These are phyloP conservation scores for Anacardium occidentale DNA, from an alignment of 345 rosid genomes.

Conservation along the genomic window DNA sequence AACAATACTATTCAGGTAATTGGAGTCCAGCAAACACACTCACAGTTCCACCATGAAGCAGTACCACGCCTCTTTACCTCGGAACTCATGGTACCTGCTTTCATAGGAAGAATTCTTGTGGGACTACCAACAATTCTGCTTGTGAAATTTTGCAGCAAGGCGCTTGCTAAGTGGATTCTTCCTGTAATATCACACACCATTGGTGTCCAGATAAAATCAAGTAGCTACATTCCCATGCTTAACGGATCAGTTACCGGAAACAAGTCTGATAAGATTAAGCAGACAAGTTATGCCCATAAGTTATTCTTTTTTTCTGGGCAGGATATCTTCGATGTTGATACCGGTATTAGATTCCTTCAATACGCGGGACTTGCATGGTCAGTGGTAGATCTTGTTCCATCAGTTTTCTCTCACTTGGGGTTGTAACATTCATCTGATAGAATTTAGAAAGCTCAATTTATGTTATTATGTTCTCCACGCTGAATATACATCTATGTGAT, in stretches of 20 bases:
- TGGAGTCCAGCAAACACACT: conserved; percentile 80
- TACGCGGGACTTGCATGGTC: conserved; percentile 98
- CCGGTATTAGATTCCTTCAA: conserved; percentile 84
- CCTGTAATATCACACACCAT: conserved; percentile 72
- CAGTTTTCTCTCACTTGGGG: conserved; percentile 51
- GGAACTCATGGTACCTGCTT: conserved; percentile 38
- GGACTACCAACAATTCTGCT: conserved; percentile 86
- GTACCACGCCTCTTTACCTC: conserved; percentile 59
- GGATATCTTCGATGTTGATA: conserved; percentile 67
- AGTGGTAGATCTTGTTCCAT: conserved; percentile 88
- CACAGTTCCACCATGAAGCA: conserved; percentile 88
- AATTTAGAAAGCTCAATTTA: too few species aligned
- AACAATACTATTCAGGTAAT: conserved; percentile 48
- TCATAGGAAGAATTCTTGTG: conserved; percentile 66
- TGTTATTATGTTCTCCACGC: background rate
- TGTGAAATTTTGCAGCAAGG: conserved; percentile 88
- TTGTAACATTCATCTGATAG: conserved; percentile 30
- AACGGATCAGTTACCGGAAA: conserved; percentile 40
- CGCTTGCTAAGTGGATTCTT: conserved; percentile 81
- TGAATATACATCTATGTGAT: background rate
- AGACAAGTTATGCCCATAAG: conserved; percentile 54
- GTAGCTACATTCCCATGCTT: conserved; percentile 63
- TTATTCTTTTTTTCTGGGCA: conserved; percentile 43
- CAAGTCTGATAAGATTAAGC: conserved; percentile 45
- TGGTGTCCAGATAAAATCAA: conserved; percentile 74